These are phyloP conservation scores for Mycena galericulata DNA, from an alignment of 768 basidiomycete species.

Conservation along the genomic window DNA sequence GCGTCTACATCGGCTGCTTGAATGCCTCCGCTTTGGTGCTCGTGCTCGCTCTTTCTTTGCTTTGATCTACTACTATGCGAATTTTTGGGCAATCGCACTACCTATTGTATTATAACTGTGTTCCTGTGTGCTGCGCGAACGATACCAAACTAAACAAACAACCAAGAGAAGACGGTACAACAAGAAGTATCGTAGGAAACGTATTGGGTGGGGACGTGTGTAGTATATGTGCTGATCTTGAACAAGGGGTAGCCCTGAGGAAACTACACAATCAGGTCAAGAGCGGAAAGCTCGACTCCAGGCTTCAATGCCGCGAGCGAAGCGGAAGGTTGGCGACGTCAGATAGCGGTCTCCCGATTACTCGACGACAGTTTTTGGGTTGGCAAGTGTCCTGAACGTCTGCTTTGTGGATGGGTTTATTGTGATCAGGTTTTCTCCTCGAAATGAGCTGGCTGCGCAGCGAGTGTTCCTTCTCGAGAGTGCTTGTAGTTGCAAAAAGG, in stretches of 20 bases:
- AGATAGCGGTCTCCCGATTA: neutral
- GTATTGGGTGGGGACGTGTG: too few relatives aligned
- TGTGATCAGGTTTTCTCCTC: neutral
- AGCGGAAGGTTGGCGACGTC: slow-evolving; percentile 5
- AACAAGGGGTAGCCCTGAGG: neutral
- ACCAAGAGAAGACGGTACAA: neutral
- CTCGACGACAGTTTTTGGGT: neutral
- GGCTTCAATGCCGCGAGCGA: slow-evolving; percentile 6
- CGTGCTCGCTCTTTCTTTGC: slow-evolving; percentile 1
- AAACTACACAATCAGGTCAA: neutral
- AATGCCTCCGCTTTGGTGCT: slow-evolving; percentile 13
- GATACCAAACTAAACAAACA: neutral
- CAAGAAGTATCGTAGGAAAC: too few relatives aligned
- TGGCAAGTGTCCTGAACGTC: neutral
- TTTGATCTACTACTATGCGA: too few relatives aligned
- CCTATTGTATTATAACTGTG: slow-evolving; percentile 3
- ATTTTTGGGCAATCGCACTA: neutral
- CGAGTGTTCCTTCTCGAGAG: slow-evolving; percentile 13
- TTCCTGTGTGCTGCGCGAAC: neutral
- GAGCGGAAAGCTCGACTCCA: neutral
- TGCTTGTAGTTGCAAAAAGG: slow-evolving; percentile 14
- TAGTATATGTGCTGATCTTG: neutral
- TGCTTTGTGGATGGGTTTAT: neutral
- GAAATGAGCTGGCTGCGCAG: slow-evolving; percentile 9
- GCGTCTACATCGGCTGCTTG: slow-evolving; percentile 25